These are phyloP conservation scores for Termitomyces sp. DNA, from an alignment of 768 basidiomycete genomes.

Conservation along the genomic window DNA sequence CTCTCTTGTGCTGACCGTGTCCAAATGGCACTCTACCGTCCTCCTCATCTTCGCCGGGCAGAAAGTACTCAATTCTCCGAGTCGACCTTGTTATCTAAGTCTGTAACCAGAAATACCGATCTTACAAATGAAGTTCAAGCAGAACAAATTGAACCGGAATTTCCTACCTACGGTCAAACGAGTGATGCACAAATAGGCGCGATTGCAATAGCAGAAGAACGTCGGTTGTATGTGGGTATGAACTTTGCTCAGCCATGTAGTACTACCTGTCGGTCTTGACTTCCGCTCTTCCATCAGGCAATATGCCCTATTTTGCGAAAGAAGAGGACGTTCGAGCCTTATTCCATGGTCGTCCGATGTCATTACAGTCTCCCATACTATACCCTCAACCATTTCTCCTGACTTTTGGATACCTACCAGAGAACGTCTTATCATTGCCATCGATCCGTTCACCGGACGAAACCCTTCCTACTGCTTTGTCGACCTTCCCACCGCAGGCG, in stretches of 20 bases:
- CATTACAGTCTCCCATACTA: neutral
- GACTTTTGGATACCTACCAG: neutral
- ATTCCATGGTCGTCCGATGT: neutral
- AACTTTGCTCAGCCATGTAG: neutral
- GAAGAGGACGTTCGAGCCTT: neutral
- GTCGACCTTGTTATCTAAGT: neutral
- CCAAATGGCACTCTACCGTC: neutral
- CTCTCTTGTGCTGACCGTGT: neutral
- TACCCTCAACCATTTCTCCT: neutral
- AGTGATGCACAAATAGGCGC: neutral
- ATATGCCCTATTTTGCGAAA: neutral
- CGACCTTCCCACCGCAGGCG: neutral
- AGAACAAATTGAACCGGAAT: neutral
- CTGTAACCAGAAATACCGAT: neutral
- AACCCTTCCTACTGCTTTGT: conserved; percentile 8
- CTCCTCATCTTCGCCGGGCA: neutral
- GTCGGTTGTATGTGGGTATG: neutral
- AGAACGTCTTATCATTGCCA: conserved; percentile 1
- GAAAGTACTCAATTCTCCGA: neutral
- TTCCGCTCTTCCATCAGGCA: neutral
- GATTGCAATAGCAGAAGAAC: neutral
- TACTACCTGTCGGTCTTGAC: neutral
- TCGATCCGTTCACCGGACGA: conserved; percentile 7
- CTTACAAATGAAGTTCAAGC: neutral
- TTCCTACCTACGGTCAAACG: neutral